Conservation (phyloP, 1,284 basidiomycete species). For the Ustilago trichophora region DNA sequence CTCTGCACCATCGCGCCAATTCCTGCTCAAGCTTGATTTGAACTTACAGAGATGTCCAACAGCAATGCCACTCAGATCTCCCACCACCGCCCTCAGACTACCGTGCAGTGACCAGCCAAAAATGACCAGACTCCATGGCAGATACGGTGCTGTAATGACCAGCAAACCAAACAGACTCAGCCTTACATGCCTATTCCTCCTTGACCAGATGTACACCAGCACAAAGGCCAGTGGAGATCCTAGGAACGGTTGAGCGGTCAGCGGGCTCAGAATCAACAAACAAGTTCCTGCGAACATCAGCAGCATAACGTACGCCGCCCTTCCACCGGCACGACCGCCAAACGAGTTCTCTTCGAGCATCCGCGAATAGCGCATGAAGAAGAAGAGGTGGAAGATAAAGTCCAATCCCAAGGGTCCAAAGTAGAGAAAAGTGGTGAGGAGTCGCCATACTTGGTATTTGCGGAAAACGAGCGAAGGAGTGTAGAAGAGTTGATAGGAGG, state of each 20-base stretch:
- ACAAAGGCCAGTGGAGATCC: conserved; percentile 68
- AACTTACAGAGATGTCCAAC: conserved; percentile 62
- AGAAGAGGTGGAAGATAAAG: conserved; percentile 95
- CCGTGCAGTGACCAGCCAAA: conserved; percentile 90
- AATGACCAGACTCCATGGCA: conserved; percentile 86
- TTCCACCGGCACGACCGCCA: conserved; percentile 77
- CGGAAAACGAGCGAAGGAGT: conserved; percentile 56
- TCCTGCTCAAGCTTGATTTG: no score
- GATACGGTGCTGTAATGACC: conserved; percentile 92
- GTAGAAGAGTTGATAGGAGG: conserved; percentile 59
- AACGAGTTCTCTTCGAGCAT: conserved; percentile 97
- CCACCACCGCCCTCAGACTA: conserved; percentile 82
- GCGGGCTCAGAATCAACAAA: conserved; percentile 51
- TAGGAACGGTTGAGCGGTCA: conserved; percentile 67
- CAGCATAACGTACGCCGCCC: conserved; percentile 92
- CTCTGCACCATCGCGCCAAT: no score
- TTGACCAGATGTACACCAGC: conserved; percentile 95
- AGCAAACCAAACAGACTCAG: conserved; percentile 93
- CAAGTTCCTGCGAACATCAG: conserved; percentile 81
- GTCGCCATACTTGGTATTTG: conserved; percentile 79
- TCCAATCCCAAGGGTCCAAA: conserved; percentile 88
- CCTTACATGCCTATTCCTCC: conserved; percentile 90
- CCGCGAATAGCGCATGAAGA: conserved; percentile 96
- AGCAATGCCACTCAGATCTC: conserved; percentile 73
- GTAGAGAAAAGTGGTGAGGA: conserved; percentile 91